phyloP scores from a whole-genome alignment of 345 rosid species.

The Hypericum androsaemum region DNA sequence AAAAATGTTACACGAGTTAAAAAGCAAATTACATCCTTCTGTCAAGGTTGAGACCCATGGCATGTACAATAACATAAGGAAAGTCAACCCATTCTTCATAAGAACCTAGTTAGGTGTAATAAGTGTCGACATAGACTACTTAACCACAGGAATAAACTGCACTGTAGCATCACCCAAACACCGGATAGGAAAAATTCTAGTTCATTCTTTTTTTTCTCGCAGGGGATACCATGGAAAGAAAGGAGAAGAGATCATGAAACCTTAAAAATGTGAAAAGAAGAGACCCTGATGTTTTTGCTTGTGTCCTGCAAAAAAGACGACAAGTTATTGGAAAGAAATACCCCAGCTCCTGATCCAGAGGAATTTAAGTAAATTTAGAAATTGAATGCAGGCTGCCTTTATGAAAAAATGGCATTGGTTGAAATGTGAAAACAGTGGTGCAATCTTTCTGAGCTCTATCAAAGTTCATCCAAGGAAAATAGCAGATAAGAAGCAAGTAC shows the following conservation, averaged over 20 bases:
- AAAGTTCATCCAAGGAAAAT: background rate
- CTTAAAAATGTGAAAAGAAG: conserved; percentile 96
- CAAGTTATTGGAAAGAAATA: conserved; percentile 3
- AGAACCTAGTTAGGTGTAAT: too few relatives aligned
- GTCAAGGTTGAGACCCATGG: too few relatives aligned
- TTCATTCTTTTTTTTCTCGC: background rate
- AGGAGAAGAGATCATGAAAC: conserved; percentile 19
- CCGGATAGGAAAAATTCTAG: background rate
- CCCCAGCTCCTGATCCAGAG: background rate
- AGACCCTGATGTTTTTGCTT: conserved; percentile 82
- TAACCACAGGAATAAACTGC: too few relatives aligned
- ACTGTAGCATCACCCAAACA: background rate
- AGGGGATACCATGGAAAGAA: background rate
- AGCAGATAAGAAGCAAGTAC: conserved; percentile 25
- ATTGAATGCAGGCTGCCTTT: too few relatives aligned
- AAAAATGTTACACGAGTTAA: too few relatives aligned
- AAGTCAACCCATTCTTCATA: too few relatives aligned
- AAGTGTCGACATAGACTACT: too few relatives aligned
- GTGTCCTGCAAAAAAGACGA: conserved; percentile 49
- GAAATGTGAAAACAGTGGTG: background rate
- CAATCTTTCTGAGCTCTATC: background rate
- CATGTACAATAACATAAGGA: too few relatives aligned
- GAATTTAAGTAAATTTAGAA: background rate
- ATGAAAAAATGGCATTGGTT: background rate
- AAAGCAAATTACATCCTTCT: too few relatives aligned